These are phyloP conservation scores for Aristolochia californica DNA, from an alignment of 164 flowering plant species.

Conservation along the genomic window DNA sequence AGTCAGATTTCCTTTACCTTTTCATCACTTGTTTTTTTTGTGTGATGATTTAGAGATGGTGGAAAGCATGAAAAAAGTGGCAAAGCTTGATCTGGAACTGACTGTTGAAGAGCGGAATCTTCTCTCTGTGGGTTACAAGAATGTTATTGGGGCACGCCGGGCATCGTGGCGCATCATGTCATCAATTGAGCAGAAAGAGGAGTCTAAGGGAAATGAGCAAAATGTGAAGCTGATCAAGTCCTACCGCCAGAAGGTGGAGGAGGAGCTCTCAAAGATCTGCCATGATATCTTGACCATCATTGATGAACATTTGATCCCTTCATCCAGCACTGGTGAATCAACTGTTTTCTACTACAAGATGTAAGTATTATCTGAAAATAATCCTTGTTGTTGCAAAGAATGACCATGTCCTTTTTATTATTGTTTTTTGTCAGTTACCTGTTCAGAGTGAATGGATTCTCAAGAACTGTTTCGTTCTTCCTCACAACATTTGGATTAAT, in stretches of 20 bases:
- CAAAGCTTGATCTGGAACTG: constrained; percentile 17
- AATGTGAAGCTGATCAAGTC: constrained; percentile 16
- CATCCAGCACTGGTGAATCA: constrained; percentile 14
- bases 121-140: constrained; percentile 21
- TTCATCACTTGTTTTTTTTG: neutral
- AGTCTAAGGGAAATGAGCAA: constrained; percentile 18
- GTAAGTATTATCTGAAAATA: constrained; percentile 5
- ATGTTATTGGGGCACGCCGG: constrained; percentile 21
- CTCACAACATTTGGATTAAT: neutral
- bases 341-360: constrained; percentile 18
- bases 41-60: constrained; percentile 15
- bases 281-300: constrained; percentile 16
- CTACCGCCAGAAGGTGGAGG: constrained; percentile 20
- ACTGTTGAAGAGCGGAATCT: constrained; percentile 21
- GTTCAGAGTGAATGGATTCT: neutral
- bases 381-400: neutral
- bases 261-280: constrained; percentile 16
- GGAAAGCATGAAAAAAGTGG: constrained; percentile 18
- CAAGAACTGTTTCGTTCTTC: neutral
- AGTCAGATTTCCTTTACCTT: neutral
- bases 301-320: constrained; percentile 18
- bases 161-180: constrained; percentile 24
- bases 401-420: neutral
- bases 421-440: neutral
- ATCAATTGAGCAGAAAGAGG: constrained; percentile 19